Evolutionary conservation across 2,329 filamentous ascomycete species (phyloP).

Genomic region (Juglanconis oblonga): DNA sequence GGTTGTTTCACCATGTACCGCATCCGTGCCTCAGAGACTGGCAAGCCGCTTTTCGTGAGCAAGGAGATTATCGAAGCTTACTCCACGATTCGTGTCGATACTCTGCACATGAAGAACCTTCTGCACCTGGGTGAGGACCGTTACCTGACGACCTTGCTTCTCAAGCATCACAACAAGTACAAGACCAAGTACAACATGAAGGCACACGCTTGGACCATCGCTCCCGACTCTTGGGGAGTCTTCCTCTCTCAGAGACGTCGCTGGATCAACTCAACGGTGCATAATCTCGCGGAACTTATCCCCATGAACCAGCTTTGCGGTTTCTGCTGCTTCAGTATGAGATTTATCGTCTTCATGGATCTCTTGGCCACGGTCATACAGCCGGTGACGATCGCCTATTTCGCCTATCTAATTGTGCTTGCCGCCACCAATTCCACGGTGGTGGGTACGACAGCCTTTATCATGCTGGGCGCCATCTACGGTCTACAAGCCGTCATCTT

Average conservation of each 20-base stretch:
- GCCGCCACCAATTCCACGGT: conserved; percentile 59
- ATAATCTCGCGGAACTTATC: conserved; percentile 95
- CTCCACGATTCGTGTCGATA: conserved; percentile 91
- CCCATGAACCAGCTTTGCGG: conserved; percentile 91
- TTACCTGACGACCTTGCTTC: conserved; percentile 88
- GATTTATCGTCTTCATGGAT: conserved; percentile 94
- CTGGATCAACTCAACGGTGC: conserved; percentile 99
- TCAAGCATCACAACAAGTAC: conserved; percentile 90
- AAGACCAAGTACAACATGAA: conserved; percentile 97
- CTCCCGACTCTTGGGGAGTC: conserved; percentile 88
- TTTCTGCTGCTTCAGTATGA: conserved; percentile 99
- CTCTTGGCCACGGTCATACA: conserved; percentile 88
- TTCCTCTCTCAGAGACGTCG: conserved; percentile 98
- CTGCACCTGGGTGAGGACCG: conserved; percentile 96
- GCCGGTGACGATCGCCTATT: conserved; percentile 86
- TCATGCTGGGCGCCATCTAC: conserved; percentile 92
- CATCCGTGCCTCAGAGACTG: conserved; percentile 87
- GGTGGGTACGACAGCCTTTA: conserved; percentile 81
- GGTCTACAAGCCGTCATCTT: conserved; percentile 97
- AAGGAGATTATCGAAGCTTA: conserved; percentile 87
- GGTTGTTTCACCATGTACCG: conserved; percentile 99
- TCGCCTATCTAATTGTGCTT: conserved; percentile 82
- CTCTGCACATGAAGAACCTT: conserved; percentile 97
- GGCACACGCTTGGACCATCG: conserved; percentile 95
- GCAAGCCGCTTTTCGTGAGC: conserved; percentile 95